Evolutionary conservation across 208 protist species (phyloP).

Genomic region (Acanthamoeba castellanii): DNA sequence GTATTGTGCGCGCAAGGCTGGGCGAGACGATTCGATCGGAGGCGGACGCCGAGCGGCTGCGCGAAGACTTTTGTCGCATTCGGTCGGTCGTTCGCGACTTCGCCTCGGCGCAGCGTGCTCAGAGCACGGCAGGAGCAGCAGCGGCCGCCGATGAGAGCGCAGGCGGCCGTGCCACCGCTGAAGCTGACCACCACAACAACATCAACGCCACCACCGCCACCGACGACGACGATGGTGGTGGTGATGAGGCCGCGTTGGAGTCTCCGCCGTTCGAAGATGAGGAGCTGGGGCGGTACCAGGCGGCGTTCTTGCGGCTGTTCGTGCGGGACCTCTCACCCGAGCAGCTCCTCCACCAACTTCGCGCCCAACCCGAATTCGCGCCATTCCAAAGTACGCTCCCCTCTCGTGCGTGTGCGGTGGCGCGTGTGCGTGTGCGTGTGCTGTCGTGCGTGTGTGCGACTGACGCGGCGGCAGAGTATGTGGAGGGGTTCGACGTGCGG

Average conservation of each 20-base stretch:
- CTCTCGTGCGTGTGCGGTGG: not conserved
- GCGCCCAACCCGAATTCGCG: not conserved
- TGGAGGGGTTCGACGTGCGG: conserved; percentile 23
- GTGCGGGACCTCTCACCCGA: not conserved
- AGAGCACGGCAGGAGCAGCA: not conserved
- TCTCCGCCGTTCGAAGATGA: not conserved
- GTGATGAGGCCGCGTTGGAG: not conserved
- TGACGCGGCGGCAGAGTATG: not conserved
- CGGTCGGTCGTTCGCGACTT: not conserved
- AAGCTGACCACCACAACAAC: no score
- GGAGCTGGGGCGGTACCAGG: conserved; percentile 18
- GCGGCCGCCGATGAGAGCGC: not conserved
- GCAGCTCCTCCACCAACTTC: not conserved
- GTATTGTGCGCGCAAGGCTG: not conserved
- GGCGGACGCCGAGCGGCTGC: not conserved
- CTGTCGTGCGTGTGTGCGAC: not conserved
- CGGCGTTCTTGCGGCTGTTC: conserved; percentile 29
- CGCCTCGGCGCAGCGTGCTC: not conserved
- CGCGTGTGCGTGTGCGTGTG: not conserved
- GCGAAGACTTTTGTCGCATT: not conserved
- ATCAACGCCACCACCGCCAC: no score
- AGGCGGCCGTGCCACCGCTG: not conserved
- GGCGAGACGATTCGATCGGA: conserved; percentile 14
- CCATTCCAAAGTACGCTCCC: not conserved
- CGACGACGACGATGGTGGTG: not conserved